A percentile compares a stretch with the other conserved stretches of the same genome.
phyloP scores from a whole-genome alignment of 2,329 filamentous ascomycete genomes.

The Ascocoryne sarcoides region DNA sequence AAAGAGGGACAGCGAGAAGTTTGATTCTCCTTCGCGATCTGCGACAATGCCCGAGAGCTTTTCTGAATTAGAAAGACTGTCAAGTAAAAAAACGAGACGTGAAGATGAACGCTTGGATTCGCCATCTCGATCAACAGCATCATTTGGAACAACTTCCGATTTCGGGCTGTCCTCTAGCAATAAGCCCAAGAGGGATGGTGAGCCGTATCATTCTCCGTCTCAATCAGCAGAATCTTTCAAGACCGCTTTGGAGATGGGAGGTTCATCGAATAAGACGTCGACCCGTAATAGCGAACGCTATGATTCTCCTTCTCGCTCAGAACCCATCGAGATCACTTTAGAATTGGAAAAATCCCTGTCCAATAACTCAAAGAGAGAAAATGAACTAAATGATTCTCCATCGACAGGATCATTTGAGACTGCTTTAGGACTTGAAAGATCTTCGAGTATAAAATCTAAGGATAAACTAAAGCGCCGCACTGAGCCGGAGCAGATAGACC shows the following conservation, averaged over 20 bases:
- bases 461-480: slow-evolving; percentile 20
- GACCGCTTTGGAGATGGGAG: slow-evolving; percentile 3
- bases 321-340: slow-evolving; percentile 9
- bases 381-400: slow-evolving; percentile 4
- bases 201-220: slow-evolving; percentile 4
- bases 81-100: slow-evolving; percentile 17
- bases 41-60: slow-evolving; percentile 8
- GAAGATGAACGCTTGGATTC: slow-evolving; percentile 11
- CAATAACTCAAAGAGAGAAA: slow-evolving; percentile 13
- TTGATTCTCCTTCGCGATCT: slow-evolving; percentile 18
- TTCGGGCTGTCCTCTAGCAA: slow-evolving; percentile 1
- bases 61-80: slow-evolving; percentile 16
- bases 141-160: slow-evolving; percentile 15
- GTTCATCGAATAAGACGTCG: too few relatives aligned
- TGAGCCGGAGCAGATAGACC: slow-evolving; percentile 22
- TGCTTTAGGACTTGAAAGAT: slow-evolving; percentile 16
- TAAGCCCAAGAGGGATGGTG: slow-evolving; percentile 2
- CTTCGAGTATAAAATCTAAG: slow-evolving; percentile 16
- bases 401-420: slow-evolving; percentile 7
- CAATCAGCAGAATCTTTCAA: slow-evolving; percentile 5
- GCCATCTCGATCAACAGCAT: slow-evolving; percentile 10
- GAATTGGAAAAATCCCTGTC: slow-evolving; percentile 17
- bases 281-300: slow-evolving; percentile 22
- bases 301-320: slow-evolving; percentile 18
- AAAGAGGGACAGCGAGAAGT: slow-evolving; percentile 26